phyloP scores from a whole-genome alignment of 305 asterid genomes.

The Plantago coronopus region DNA sequence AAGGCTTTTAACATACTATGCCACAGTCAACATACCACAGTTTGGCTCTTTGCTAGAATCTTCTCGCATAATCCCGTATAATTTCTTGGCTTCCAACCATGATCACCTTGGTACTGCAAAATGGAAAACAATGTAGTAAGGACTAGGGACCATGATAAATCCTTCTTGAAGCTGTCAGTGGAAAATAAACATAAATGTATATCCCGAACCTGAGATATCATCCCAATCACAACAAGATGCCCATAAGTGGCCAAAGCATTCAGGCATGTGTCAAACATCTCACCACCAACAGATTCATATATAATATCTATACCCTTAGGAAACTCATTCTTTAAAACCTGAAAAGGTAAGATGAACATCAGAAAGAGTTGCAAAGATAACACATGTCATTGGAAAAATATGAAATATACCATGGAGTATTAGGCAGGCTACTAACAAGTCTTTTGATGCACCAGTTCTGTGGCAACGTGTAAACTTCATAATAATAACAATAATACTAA shows the following conservation, averaged over 20 bases:
- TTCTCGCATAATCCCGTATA: slow-evolving; percentile 88
- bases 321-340: slow-evolving; percentile 81
- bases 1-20: neutral
- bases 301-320: slow-evolving; percentile 84
- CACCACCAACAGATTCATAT: slow-evolving; percentile 94
- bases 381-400: neutral
- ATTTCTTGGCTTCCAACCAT: slow-evolving; percentile 84
- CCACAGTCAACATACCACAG: slow-evolving; percentile 58
- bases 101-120: slow-evolving; percentile 91
- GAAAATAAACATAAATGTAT: slow-evolving; percentile 1
- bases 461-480: neutral
- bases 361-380: slow-evolving; percentile 13
- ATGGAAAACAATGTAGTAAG: slow-evolving; percentile 16
- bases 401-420: slow-evolving; percentile 2
- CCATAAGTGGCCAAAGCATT: slow-evolving; percentile 85
- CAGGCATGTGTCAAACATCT: slow-evolving; percentile 81
- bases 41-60: slow-evolving; percentile 88
- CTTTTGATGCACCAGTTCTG: neutral
- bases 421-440: neutral
- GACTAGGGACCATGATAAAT: slow-evolving; percentile 16
- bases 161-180: slow-evolving; percentile 14
- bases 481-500: neutral
- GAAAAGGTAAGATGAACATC: slow-evolving; percentile 19
- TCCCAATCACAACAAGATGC: slow-evolving; percentile 86
- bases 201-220: slow-evolving; percentile 83